These are phyloP conservation scores for Capronia coronata DNA, from an alignment of 2,329 filamentous ascomycete genomes.

Conservation along the genomic window DNA sequence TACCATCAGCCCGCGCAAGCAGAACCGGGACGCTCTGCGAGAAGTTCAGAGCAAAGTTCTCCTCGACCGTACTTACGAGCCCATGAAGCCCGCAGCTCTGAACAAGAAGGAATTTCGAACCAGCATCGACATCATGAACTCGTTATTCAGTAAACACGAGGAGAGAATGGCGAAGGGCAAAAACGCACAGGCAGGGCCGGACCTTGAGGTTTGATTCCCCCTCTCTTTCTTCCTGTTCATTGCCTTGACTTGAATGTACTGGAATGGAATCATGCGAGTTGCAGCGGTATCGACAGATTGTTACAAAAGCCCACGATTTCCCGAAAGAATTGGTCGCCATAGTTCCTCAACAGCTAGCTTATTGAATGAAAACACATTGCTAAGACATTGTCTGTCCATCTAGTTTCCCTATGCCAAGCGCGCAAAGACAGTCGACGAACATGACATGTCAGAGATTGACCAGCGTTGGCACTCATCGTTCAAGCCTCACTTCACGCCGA, in stretches of 20 bases:
- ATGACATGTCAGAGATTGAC: conserved; percentile 58
- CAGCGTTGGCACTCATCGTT: conserved; percentile 64
- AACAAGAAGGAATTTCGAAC: conserved; percentile 64
- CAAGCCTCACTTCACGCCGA: conserved; percentile 27
- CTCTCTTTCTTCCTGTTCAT: conserved; percentile 34
- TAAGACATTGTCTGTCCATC: conserved; percentile 35
- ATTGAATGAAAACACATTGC: conserved; percentile 38
- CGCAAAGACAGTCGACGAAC: conserved; percentile 59
- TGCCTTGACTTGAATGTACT: conserved; percentile 8
- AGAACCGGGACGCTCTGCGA: conserved; percentile 68
- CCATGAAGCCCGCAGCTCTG: conserved; percentile 29
- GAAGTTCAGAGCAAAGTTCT: conserved; percentile 58
- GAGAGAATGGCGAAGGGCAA: conserved; percentile 50
- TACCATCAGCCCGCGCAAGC: conserved; percentile 89
- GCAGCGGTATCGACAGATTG: conserved; percentile 1
- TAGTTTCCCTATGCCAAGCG: conserved; percentile 86
- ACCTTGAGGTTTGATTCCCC: conserved; percentile 81
- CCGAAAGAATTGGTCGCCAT: conserved; percentile 20
- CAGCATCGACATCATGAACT: conserved; percentile 94
- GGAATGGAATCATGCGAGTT: conserved; percentile 23
- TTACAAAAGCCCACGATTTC: conserved; percentile 23
- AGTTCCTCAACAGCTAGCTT: conserved; percentile 40
- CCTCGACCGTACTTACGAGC: conserved; percentile 40
- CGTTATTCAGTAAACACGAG: conserved; percentile 67
- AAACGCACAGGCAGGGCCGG: conserved; percentile 53